phyloP scores from a whole-genome alignment of 768 basidiomycete species.

The Boletus sp. region DNA sequence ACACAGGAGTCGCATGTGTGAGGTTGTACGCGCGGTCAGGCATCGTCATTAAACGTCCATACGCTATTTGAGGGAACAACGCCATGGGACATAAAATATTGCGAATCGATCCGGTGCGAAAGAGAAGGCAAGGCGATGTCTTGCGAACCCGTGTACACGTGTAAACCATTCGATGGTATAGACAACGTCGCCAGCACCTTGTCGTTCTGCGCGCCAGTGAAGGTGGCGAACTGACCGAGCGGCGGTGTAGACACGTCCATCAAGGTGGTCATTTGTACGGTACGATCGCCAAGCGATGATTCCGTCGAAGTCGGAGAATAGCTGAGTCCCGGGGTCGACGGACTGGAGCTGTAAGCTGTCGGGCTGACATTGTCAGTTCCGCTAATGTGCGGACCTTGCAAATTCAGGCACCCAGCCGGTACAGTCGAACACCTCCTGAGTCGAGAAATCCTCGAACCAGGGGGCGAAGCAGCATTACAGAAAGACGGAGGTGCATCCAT shows the following conservation, averaged over 20 bases:
- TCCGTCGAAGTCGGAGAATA: slow-evolving; percentile 62
- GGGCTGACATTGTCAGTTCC: slow-evolving; percentile 22
- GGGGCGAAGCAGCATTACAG: slow-evolving; percentile 7
- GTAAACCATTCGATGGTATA: slow-evolving; percentile 16
- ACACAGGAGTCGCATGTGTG: slow-evolving; percentile 10
- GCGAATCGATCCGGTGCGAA: slow-evolving; percentile 11
- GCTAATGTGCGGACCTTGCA: slow-evolving; percentile 8
- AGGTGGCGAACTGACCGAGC: slow-evolving; percentile 36
- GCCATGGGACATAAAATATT: slow-evolving; percentile 13
- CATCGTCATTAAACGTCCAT: slow-evolving; percentile 20
- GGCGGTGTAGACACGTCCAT: slow-evolving; percentile 41
- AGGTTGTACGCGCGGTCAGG: not conserved
- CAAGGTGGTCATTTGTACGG: slow-evolving; percentile 53
- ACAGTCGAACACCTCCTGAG: slow-evolving; percentile 44
- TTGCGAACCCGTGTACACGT: slow-evolving; percentile 20
- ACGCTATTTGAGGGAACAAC: slow-evolving; percentile 5
- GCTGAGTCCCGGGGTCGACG: slow-evolving; percentile 54
- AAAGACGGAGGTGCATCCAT: not conserved
- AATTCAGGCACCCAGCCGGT: slow-evolving; percentile 34
- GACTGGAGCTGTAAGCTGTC: slow-evolving; percentile 32
- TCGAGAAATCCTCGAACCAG: slow-evolving; percentile 15
- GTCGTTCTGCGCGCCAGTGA: slow-evolving; percentile 34
- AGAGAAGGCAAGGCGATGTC: slow-evolving; percentile 4
- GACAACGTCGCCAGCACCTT: slow-evolving; percentile 23
- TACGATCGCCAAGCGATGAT: slow-evolving; percentile 52